These are phyloP conservation scores for Solanum lycopersicoides DNA, from an alignment of 257 asterid genomes.

Conservation along the genomic window DNA sequence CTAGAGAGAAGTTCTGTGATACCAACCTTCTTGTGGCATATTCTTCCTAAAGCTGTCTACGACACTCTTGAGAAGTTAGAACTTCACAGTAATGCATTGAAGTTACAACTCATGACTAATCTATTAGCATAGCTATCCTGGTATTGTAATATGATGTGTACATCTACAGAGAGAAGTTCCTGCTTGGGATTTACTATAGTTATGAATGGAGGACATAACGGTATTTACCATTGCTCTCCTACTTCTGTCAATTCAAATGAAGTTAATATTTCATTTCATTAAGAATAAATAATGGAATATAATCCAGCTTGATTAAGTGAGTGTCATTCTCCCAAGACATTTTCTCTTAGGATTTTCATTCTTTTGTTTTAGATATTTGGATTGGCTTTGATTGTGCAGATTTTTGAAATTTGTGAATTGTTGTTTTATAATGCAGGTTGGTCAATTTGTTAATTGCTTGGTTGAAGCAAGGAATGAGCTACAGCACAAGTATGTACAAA, in stretches of 20 bases:
- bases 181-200: not conserved
- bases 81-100: not conserved
- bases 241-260: not conserved
- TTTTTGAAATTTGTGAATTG: not conserved
- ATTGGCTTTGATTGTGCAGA: not conserved
- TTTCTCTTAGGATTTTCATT: not conserved
- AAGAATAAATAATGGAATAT: not conserved
- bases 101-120: not conserved
- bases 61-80: not conserved
- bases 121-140: not conserved
- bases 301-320: not conserved
- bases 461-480: conserved; percentile 59
- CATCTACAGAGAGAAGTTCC: not conserved
- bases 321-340: not conserved
- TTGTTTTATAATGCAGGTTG: conserved; percentile 41
- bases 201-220: not conserved
- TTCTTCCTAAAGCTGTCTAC: not conserved
- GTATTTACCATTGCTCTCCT: not conserved
- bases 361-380: not conserved
- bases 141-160: not conserved
- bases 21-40: not conserved
- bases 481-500: conserved; percentile 41
- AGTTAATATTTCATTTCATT: not conserved
- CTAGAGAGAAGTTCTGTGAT: not conserved
- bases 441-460: conserved; percentile 60